Evolutionary conservation across 2,329 filamentous ascomycete species (phyloP), one percentile per base, ranked within the genome.

Genomic region (Spiromastix sp.): DNA sequence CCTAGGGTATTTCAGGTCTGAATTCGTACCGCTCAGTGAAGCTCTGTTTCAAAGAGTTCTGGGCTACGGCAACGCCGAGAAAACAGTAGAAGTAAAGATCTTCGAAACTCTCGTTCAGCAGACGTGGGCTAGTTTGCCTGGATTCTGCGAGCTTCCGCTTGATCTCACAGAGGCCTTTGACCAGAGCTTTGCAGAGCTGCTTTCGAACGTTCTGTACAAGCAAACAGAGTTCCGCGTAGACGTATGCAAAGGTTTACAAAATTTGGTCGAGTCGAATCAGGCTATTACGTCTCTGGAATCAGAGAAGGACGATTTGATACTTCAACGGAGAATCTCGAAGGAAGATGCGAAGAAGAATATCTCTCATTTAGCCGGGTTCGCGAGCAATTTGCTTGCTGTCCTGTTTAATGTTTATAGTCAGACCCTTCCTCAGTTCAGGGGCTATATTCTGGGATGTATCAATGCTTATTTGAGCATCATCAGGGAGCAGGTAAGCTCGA

Each of bases 391-490:
- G 61, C 74, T 98, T 27, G 87, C 91, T 5, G 89, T 96, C 1
- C 67, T 98, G n/a, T 96, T 98, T 70, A 98, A 98, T 55, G 89
- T 98, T 29, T 98, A 98, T 64, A 94, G 84, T 44, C 84, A 95
- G 59, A 98, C 91, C 1, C 70, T 98, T 17, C 89, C 91, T 2
- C 85, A 95, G 52, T 91, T 85, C 51, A 75, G 91, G 47, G 87
- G 85, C 0, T 85, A 84, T 13, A 91, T 98, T 36, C 68, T 98
- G 21, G 84, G 89, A 56, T 94, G 87, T 42, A 91, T 96, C 65
- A 95, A 96, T 60, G 79, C 85, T 4, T 96, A 87, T 60, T 66
- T 98, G 39, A 93, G 87, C 64, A 83, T 96, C 49, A 85, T 85
- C 0, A 81, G 85, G 1, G 71, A 72, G 47, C 63, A 67, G 46